phyloP scores from a whole-genome alignment of 2,329 filamentous ascomycete genomes.

The Ophiostoma sp. region DNA sequence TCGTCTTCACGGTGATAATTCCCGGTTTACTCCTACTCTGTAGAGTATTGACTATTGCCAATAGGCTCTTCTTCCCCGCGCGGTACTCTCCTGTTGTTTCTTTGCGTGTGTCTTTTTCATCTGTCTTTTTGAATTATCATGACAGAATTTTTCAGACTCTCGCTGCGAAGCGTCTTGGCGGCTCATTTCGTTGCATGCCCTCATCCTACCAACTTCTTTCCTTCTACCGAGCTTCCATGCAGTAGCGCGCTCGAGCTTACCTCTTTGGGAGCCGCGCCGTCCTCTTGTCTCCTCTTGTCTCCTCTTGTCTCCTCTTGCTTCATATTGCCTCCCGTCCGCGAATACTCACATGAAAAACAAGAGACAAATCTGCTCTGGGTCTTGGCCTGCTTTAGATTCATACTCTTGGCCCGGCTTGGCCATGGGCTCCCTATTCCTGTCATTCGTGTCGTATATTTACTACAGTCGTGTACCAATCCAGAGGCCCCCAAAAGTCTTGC shows the following conservation, averaged over 20 bases:
- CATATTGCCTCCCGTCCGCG: background rate
- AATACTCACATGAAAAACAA: background rate
- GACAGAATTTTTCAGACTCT: background rate
- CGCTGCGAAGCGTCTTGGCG: background rate
- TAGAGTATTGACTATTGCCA: background rate
- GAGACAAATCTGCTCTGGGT: background rate
- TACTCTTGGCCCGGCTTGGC: background rate
- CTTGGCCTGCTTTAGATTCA: background rate
- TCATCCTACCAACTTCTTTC: background rate
- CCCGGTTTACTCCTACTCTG: background rate
- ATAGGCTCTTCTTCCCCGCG: too few relatives aligned
- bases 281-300: background rate
- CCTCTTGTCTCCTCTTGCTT: background rate
- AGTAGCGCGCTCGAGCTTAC: background rate
- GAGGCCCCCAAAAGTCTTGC: background rate
- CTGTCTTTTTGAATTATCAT: background rate
- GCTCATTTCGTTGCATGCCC: background rate
- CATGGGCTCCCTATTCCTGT: background rate
- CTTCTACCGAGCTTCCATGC: constrained; percentile 7
- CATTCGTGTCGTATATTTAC: background rate
- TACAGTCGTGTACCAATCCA: background rate
- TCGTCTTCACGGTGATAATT: background rate
- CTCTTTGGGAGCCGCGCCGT: constrained; percentile 2
- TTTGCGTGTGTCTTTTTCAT: background rate
- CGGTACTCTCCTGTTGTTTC: background rate